These are phyloP conservation scores for Salix purpurea DNA, from an alignment of 345 rosid species.

Conservation along the genomic window DNA sequence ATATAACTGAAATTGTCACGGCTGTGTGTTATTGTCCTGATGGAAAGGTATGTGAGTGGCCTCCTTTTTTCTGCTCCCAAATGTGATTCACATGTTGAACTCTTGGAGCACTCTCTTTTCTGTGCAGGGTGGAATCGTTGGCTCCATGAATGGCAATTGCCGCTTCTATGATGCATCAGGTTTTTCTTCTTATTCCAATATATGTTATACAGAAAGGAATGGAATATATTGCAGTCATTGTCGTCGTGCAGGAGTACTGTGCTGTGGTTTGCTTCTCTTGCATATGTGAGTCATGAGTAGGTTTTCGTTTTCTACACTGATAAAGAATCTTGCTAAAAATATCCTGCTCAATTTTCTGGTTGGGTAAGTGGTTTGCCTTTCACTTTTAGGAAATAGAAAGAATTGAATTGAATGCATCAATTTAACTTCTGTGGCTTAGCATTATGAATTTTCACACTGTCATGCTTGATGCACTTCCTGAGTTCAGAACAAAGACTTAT, in stretches of 20 bases:
- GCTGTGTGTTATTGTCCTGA: constrained; percentile 42
- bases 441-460: background rate
- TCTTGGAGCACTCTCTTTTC: background rate
- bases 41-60: constrained; percentile 36
- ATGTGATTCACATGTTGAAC: background rate
- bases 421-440: background rate
- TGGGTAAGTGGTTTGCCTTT: background rate
- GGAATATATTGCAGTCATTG: background rate
- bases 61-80: background rate
- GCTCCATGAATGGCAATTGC: constrained; percentile 38
- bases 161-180: constrained; percentile 40
- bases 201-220: background rate
- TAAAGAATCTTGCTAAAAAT: background rate
- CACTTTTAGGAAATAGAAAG: background rate
- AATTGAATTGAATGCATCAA: background rate
- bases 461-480: background rate
- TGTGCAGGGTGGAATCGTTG: constrained; percentile 32
- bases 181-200: background rate
- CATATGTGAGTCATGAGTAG: background rate
- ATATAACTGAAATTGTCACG: constrained; percentile 39
- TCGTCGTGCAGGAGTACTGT: background rate
- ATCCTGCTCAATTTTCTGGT: background rate
- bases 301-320: too few species aligned
- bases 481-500: background rate
- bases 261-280: background rate